Base-by-base conservation (phyloP, 2,329 filamentous ascomycete genomes). In the Biscogniauxia marginata region DNA sequence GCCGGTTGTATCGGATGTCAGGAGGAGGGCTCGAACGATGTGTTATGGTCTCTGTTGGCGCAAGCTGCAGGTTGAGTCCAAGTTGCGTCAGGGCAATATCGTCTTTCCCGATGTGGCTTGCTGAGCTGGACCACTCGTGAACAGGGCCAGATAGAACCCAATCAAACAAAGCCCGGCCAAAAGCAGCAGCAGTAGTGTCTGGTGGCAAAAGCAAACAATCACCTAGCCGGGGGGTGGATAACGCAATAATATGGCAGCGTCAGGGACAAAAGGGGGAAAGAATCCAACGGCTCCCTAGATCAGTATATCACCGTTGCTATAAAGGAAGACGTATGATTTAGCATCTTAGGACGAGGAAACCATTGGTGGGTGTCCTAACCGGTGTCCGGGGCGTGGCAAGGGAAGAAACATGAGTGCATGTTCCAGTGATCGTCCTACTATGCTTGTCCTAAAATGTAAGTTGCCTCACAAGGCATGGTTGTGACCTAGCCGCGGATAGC, bases 381-480 rank as follows among this genome's bases (percentile, higher is more conserved):
- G 59, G 56, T 60, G 62, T 56, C 59, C 61, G 56, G 63, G 62
- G 64, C 56, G 57, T 58, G 58, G 62, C 63, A 64, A 65, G 65
- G 63, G 57, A 65, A 59, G 59, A 55, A 67, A 68, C 66, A 65
- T 67, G 62, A 52, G 64, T 59, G 60, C 60, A 60, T 65, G 66
- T 66, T 68, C 69, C 68, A 67, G 68, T 70, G 68, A 71, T 70
- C 65, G 62, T 60, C 58, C 54, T 50, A 64, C 60, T 59, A 69
- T 70, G 67, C 65, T 61, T 63, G 67, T 68, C 59, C 61, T 62
- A 55, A 63, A 58, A 50, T 54, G 55, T 52, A 64, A 64, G 63
- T 66, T 60, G 59, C 62, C 68, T 63, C 58, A 66, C 53, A 49
- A 58, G 61, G 48, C 56, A 59, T 54, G 59, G 54, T 60, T 61